Conservation (phyloP, 2,329 filamentous ascomycete genomes). For the Penicillium glabrum region DNA sequence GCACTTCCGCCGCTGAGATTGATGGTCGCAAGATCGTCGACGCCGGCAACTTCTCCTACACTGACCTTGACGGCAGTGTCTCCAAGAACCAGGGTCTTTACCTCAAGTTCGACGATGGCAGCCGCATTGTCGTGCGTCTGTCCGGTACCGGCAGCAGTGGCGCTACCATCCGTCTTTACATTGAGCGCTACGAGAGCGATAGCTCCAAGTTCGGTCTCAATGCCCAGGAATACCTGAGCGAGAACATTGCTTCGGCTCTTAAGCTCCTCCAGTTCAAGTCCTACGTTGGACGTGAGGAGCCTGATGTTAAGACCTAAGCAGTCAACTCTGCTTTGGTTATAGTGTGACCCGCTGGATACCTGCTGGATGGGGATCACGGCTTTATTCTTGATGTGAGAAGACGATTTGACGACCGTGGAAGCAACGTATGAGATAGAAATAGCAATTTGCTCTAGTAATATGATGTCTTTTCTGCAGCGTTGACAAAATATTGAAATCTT, state of each 20-base stretch:
- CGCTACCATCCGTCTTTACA: slow-evolving; percentile 93
- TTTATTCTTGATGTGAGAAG: slow-evolving; percentile 14
- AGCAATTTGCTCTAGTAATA: slow-evolving; percentile 13
- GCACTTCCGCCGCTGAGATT: slow-evolving; percentile 78
- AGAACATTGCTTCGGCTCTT: slow-evolving; percentile 82
- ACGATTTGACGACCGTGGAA: slow-evolving; percentile 16
- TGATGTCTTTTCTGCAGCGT: slow-evolving; percentile 2
- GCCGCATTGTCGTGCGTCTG: slow-evolving; percentile 89
- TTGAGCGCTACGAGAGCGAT: slow-evolving; percentile 91
- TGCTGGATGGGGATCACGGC: slow-evolving; percentile 25
- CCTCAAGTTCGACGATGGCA: slow-evolving; percentile 90
- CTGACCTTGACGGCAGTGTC: slow-evolving; percentile 94
- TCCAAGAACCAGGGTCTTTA: slow-evolving; percentile 95
- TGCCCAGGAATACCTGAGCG: slow-evolving; percentile 90
- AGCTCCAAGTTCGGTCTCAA: slow-evolving; percentile 74
- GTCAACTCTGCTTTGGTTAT: slow-evolving; percentile 1
- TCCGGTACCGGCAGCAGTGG: slow-evolving; percentile 94
- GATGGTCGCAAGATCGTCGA: slow-evolving; percentile 80
- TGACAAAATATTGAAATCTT: background rate
- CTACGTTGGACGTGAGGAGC: slow-evolving; percentile 86
- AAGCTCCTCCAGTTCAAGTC: slow-evolving; percentile 90
- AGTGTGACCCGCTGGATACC: slow-evolving; percentile 26
- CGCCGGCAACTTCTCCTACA: slow-evolving; percentile 97
- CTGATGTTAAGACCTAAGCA: slow-evolving; percentile 88
- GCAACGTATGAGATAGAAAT: slow-evolving; percentile 11